Conservation (phyloP, 371 early-diverging fungal genomes). For the Mortierella sp. region DNA sequence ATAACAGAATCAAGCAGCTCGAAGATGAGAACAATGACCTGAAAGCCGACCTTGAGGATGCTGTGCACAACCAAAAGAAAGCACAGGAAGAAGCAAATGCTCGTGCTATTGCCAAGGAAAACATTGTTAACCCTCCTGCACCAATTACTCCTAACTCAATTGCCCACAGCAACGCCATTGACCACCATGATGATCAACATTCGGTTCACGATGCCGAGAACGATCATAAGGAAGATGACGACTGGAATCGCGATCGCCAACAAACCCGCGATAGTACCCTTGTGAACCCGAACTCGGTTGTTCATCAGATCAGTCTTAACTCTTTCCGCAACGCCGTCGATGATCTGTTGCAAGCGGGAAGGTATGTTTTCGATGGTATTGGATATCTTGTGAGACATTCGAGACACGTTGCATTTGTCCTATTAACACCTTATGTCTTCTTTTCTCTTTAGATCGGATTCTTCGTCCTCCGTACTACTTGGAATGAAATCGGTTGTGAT, state of each 20-base stretch:
- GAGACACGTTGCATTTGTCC: too few species aligned
- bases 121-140: constrained; percentile 9
- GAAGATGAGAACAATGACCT: constrained; percentile 58
- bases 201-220: constrained; percentile 2
- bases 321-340: constrained; percentile 87
- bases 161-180: constrained; percentile 11
- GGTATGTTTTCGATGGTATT: too few species aligned
- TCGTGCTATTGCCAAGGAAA: constrained; percentile 10
- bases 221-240: constrained; percentile 13
- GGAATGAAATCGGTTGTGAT: constrained; percentile 87
- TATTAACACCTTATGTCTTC: background rate
- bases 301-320: constrained; percentile 57
- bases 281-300: constrained; percentile 38
- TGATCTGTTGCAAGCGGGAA: constrained; percentile 75
- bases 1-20: constrained; percentile 57
- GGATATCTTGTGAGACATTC: too few species aligned
- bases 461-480: constrained; percentile 77
- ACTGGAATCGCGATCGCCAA: constrained; percentile 43
- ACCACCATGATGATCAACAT: constrained; percentile 3
- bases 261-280: constrained; percentile 36
- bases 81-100: constrained; percentile 15
- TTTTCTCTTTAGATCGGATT: constrained; percentile 61
- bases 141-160: constrained; percentile 10
- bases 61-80: constrained; percentile 65
- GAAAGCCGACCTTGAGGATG: constrained; percentile 64